Percentiles rank a stretch among this genome's conserved stretches.
Conservation (phyloP, 441 rosid species). For the Brassica hybrid region DNA sequence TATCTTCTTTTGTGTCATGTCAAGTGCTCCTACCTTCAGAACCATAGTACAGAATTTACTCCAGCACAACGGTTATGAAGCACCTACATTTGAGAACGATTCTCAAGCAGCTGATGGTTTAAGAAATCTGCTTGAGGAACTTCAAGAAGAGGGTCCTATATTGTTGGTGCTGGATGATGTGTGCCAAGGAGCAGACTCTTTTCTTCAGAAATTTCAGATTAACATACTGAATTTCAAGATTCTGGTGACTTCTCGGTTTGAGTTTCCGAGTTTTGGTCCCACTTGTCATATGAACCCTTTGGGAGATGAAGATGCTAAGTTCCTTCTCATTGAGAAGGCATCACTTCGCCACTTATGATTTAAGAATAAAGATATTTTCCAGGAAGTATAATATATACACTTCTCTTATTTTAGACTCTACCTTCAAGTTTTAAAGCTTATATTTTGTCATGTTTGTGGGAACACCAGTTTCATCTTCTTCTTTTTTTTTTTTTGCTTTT, state of each 20-base stretch:
- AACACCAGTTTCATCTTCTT: neutral
- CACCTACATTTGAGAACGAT: constrained; percentile 46
- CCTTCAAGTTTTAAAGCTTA: neutral
- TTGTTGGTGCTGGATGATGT: constrained; percentile 81
- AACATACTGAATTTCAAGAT: constrained; percentile 52
- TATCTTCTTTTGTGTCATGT: constrained; percentile 63
- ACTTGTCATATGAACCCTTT: constrained; percentile 48
- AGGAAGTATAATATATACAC: constrained; percentile 41
- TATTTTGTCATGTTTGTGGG: neutral
- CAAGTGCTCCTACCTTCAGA: constrained; percentile 49
- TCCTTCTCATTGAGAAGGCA: constrained; percentile 52
- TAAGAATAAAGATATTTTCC: constrained; percentile 43
- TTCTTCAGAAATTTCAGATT: constrained; percentile 46
- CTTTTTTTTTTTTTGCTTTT: neutral
- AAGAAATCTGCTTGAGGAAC: constrained; percentile 45
- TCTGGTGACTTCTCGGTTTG: constrained; percentile 71
- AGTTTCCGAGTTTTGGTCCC: constrained; percentile 33
- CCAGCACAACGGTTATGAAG: constrained; percentile 38
- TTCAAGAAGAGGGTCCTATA: neutral
- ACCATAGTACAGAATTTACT: constrained; percentile 47
- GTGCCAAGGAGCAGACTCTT: constrained; percentile 53
- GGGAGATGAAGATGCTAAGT: constrained; percentile 44
- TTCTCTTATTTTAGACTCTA: neutral
- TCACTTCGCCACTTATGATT: neutral
- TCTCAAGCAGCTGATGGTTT: constrained; percentile 50